phyloP scores from a whole-genome alignment of 2,329 filamentous ascomycete genomes.

The Diplodia scrobiculata region DNA sequence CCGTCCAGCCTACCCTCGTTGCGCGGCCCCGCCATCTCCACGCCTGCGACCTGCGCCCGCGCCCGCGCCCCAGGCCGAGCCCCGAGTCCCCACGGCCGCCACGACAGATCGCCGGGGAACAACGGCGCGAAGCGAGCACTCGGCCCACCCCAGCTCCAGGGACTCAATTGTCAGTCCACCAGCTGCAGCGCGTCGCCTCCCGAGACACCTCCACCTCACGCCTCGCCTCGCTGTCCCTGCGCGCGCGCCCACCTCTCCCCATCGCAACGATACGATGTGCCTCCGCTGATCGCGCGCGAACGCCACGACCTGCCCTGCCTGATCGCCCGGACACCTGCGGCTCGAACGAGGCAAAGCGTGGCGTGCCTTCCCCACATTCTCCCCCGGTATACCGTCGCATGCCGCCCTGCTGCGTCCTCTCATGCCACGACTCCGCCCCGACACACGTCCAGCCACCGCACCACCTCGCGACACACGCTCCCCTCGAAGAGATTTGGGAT shows the following conservation, averaged over 20 bases:
- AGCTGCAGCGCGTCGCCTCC: conserved; percentile 26
- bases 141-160: conserved; percentile 26
- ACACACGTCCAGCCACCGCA: conserved; percentile 31
- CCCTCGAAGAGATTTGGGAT: conserved; percentile 45
- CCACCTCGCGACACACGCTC: conserved; percentile 19
- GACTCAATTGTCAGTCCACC: conserved; percentile 28
- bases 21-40: neutral
- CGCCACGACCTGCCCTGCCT: conserved; percentile 16
- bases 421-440: conserved; percentile 26
- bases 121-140: conserved; percentile 26
- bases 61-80: neutral
- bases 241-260: conserved; percentile 34
- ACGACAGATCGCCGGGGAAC: conserved; percentile 24
- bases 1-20: neutral
- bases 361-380: conserved; percentile 27
- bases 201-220: conserved; percentile 24
- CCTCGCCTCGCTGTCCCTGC: conserved; percentile 13
- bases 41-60: conserved; percentile 10
- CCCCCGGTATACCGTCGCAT: conserved; percentile 25
- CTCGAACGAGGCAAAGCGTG: conserved; percentile 27
- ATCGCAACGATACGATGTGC: conserved; percentile 44
- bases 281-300: conserved; percentile 32
- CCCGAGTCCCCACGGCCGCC: conserved; percentile 22
- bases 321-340: conserved; percentile 26
- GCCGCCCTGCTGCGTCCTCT: conserved; percentile 27